A percentile compares a stretch with the other conserved stretches of the same genome.
phyloP scores from a whole-genome alignment of 305 asterid genomes.

The Nicotiana rustica region DNA sequence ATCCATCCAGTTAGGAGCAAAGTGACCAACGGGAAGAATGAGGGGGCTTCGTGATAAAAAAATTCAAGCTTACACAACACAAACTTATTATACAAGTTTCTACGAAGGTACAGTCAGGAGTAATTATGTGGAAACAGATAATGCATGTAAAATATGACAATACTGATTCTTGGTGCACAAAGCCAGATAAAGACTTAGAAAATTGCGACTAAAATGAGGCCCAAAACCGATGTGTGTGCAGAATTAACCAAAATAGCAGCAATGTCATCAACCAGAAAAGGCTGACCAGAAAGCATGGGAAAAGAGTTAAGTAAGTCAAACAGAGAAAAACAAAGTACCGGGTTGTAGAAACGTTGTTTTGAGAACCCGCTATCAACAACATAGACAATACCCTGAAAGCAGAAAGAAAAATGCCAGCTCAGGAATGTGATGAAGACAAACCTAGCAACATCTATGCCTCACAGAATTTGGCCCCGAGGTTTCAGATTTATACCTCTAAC shows the following conservation, averaged over 20 bases:
- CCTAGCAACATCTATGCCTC: conserved; percentile 16
- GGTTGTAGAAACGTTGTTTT: conserved; percentile 90
- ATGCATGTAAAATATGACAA: conserved; percentile 23
- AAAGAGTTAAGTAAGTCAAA: background rate
- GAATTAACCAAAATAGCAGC: background rate
- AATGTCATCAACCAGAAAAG: conserved; percentile 13
- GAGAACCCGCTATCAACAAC: conserved; percentile 96
- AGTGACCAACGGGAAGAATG: background rate
- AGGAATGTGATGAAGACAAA: conserved; percentile 37
- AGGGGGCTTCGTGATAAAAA: background rate
- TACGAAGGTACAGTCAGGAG: conserved; percentile 16
- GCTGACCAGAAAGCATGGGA: conserved; percentile 17
- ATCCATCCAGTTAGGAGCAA: background rate
- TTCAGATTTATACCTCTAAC: conserved; percentile 69
- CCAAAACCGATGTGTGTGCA: background rate
- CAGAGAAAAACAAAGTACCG: conserved; percentile 55
- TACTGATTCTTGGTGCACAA: conserved; percentile 28
- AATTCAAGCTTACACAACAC: conserved; percentile 21
- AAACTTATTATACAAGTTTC: background rate
- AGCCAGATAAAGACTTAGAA: background rate
- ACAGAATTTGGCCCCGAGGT: background rate
- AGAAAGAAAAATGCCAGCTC: conserved; percentile 35
- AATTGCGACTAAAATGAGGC: background rate
- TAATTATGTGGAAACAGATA: conserved; percentile 1
- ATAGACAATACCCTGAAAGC: conserved; percentile 84